Conservation (phyloP, 441 rosid genomes). For the Kokia cookei region DNA sequence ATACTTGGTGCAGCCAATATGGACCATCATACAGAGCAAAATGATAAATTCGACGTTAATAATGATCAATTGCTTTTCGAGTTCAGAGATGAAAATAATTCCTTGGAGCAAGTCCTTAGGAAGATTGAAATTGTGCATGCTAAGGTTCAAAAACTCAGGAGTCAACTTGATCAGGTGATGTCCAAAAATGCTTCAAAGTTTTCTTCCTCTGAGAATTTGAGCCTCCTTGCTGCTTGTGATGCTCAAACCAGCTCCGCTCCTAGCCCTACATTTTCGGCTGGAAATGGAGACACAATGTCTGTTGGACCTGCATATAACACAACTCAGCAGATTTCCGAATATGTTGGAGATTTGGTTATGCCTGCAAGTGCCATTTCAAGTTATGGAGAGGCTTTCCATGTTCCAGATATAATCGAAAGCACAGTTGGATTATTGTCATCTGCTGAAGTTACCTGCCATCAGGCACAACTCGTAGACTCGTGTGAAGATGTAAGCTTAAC, state of each 20-base stretch:
- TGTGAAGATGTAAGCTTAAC: slow-evolving; percentile 47
- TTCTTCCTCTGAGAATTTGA: slow-evolving; percentile 85
- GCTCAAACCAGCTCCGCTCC: slow-evolving; percentile 73
- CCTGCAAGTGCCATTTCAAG: slow-evolving; percentile 58
- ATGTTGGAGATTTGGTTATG: slow-evolving; percentile 50
- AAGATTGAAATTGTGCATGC: slow-evolving; percentile 61
- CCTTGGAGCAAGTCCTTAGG: slow-evolving; percentile 58
- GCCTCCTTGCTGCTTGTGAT: slow-evolving; percentile 63
- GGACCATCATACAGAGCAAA: slow-evolving; percentile 36
- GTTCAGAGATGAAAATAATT: slow-evolving; percentile 40
- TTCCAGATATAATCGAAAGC: slow-evolving; percentile 92
- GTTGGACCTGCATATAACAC: slow-evolving; percentile 40
- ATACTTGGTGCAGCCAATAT: slow-evolving; percentile 25
- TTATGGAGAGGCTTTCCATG: slow-evolving; percentile 58
- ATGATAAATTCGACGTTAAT: slow-evolving; percentile 28
- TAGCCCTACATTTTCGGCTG: slow-evolving; percentile 77
- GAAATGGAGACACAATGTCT: slow-evolving; percentile 57
- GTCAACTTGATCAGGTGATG: slow-evolving; percentile 51
- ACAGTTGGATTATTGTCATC: slow-evolving; percentile 79
- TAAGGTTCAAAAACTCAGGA: slow-evolving; percentile 60
- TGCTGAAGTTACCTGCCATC: slow-evolving; percentile 68
- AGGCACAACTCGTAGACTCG: slow-evolving; percentile 51
- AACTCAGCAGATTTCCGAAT: slow-evolving; percentile 40
- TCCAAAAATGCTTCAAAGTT: slow-evolving; percentile 67
- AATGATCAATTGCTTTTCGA: slow-evolving; percentile 35